Percentiles rank a stretch among this genome's conserved stretches.
These are phyloP conservation scores for Amanita subjunquillea DNA, from an alignment of 768 basidiomycete genomes.

Conservation along the genomic window DNA sequence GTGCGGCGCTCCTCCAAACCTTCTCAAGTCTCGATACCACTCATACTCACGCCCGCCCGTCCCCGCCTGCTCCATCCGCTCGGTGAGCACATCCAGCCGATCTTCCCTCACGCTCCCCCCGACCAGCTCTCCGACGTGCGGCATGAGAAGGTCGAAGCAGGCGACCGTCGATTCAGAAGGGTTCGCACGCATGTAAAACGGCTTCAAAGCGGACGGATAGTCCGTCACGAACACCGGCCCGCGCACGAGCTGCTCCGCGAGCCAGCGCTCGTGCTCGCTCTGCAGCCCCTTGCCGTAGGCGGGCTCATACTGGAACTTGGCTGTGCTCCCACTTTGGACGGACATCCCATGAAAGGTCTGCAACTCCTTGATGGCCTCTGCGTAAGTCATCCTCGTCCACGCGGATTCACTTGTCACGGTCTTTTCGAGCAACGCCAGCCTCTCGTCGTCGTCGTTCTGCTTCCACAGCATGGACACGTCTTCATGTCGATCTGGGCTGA, in stretches of 20 bases:
- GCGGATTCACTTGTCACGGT: slow-evolving; percentile 22
- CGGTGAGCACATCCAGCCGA: slow-evolving; percentile 38
- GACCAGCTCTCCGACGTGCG: slow-evolving; percentile 77
- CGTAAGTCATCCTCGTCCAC: slow-evolving; percentile 76
- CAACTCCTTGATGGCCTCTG: slow-evolving; percentile 59
- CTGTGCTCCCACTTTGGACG: slow-evolving; percentile 11
- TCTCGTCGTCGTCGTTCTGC: slow-evolving; percentile 15
- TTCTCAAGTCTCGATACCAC: slow-evolving; percentile 81
- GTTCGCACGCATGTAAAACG: slow-evolving; percentile 92
- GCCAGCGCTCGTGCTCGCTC: slow-evolving; percentile 90
- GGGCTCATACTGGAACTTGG: slow-evolving; percentile 45
- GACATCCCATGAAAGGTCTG: slow-evolving; percentile 18
- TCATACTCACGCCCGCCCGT: slow-evolving; percentile 31
- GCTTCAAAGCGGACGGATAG: slow-evolving; percentile 77
- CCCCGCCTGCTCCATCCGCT: slow-evolving; percentile 34
- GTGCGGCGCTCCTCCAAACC: slow-evolving; percentile 82
- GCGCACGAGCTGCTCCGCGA: slow-evolving; percentile 55
- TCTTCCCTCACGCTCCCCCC: slow-evolving; percentile 91
- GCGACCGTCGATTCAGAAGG: slow-evolving; percentile 45
- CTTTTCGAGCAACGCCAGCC: slow-evolving; percentile 22
- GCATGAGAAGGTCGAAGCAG: slow-evolving; percentile 95
- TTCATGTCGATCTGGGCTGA: slow-evolving; percentile 10
- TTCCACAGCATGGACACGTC: slow-evolving; percentile 31
- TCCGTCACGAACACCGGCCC: slow-evolving; percentile 89
- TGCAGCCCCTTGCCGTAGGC: slow-evolving; percentile 64